Evolutionary conservation across 306 rosid species (phyloP), one percentile per base, ranked within the genome.

Genomic region (Rosa chinensis): DNA sequence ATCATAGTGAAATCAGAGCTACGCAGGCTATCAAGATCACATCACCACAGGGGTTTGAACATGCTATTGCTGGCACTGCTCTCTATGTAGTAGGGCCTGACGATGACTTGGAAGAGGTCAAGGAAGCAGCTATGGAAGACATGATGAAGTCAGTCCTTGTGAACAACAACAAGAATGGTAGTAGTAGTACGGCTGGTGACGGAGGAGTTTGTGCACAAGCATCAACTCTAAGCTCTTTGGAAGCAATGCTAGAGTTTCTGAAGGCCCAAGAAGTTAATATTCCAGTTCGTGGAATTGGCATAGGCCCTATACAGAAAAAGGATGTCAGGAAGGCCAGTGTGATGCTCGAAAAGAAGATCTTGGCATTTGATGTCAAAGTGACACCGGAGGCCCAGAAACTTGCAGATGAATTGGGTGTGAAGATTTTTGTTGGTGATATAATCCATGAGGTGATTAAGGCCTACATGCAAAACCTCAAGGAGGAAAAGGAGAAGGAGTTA

Each of bases 351-450:
- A 95, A 95, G 92, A 91, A 86, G 83, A 91, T 95, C 72, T 85
- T 95, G 92, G 99, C 99, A 52, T 95, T 95, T 85, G 96, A 92
- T 85, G 97, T 95, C 87, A 95, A 95, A 93, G 97, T 95, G 75
- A 92, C 95, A 37, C 90, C 89, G 45, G 99, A 92, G 82, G 98
- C 98, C 37, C 88, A 89, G 78, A 97, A 95, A 43, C 92, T 95
- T 75, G 91, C 99, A 64, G 94, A 90, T 32, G 92, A 90, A 49
- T 75, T 88, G 85, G 91, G 99, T 20, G 97, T 95, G 63, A 91
- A 85, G 79, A 89, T 91, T 37, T 93, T 92, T 74, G 85, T 83
- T 47, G 98, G 97, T 20, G 97, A 95, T 88, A 92, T 92, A 81
- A 95, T 95, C 72, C 93, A 95, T 84, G 93, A 93, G 71, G 80